Evolutionary conservation across 1,284 basidiomycete species (phyloP).

Genomic region (Volvariella volvacea): DNA sequence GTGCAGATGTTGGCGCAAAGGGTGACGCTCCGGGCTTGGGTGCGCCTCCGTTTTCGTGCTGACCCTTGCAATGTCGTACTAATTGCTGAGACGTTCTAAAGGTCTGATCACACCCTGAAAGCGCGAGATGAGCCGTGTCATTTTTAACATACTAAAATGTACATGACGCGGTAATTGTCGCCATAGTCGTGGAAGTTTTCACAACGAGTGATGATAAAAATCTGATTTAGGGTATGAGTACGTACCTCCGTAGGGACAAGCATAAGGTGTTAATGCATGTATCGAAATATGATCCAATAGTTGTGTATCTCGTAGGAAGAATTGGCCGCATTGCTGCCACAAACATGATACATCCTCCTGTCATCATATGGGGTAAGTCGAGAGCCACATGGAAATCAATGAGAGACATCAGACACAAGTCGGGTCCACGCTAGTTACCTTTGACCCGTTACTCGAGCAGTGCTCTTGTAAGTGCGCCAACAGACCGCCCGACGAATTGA

Average conservation of each 20-base stretch:
- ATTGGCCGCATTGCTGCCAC: conserved; percentile 41
- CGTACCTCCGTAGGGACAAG: conserved; percentile 43
- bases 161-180: too few relatives aligned
- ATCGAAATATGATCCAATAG: conserved; percentile 32
- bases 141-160: background rate
- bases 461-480: conserved; percentile 47
- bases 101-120: conserved; percentile 33
- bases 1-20: conserved; percentile 24
- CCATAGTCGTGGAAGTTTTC: too few relatives aligned
- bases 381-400: too few relatives aligned
- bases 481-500: conserved; percentile 48
- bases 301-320: conserved; percentile 19
- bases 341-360: conserved; percentile 31
- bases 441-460: conserved; percentile 12
- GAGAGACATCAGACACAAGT: too few relatives aligned
- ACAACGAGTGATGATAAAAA: too few relatives aligned
- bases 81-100: conserved; percentile 31
- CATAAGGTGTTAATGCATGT: conserved; percentile 35
- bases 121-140: background rate
- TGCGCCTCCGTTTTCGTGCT: conserved; percentile 19
- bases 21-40: conserved; percentile 17
- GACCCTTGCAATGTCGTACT: conserved; percentile 24
- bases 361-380: background rate
- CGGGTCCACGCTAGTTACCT: too few relatives aligned
- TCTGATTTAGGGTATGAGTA: too few relatives aligned